Evolutionary conservation across 2,329 filamentous ascomycete species (phyloP), one percentile per base, ranked within the genome.

Genomic region (Colletotrichum viniferum): DNA sequence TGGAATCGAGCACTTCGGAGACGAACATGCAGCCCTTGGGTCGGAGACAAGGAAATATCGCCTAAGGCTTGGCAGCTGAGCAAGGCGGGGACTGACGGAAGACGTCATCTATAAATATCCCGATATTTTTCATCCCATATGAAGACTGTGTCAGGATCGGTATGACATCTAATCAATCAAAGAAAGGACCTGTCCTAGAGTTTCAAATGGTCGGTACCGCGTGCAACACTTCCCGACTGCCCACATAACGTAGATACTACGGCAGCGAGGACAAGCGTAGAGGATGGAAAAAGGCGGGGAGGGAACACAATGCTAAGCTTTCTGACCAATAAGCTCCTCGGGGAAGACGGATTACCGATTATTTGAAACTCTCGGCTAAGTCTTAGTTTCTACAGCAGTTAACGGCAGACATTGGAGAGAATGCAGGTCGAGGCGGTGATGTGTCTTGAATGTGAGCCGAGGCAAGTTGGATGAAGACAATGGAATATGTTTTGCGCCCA

Each of bases 401-500:
- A 24, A 52, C 43, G 3, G 43, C 43, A 52, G 43, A 48, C n/a
- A 48, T 13, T 21, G n/a, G n/a, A 13, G 2, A 52, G 43, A 52
- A 52, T 7, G 43, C n/a, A 52, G 4, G 43, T 13, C 43, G 3
- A 7, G n/a, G n/a, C 43, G 10, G 43, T 52, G 43, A 21, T 52
- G 43, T 21, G 43, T 4, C n/a, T 21, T 52, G 43, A 21, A 4
- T 13, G 0, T 21, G 43, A 52, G 43, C 43, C 43, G 43, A 21
- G 43, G 43, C 43, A 21, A 52, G n/a, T 21, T 4, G n/a, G 10
- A 13, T 1, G n/a, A 52, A 52, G 10, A 2, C 0, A 1, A 21
- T n/a, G 43, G n/a, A 12, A 7, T 13, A 0, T 52, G 0, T 52
- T 4, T 21, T 0, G 43, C 1, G n/a, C 10, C n/a, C 38, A 43